These are phyloP conservation scores for Chaetomiaceae sp. DNA, from an alignment of 2,329 filamentous ascomycete genomes.

Conservation along the genomic window DNA sequence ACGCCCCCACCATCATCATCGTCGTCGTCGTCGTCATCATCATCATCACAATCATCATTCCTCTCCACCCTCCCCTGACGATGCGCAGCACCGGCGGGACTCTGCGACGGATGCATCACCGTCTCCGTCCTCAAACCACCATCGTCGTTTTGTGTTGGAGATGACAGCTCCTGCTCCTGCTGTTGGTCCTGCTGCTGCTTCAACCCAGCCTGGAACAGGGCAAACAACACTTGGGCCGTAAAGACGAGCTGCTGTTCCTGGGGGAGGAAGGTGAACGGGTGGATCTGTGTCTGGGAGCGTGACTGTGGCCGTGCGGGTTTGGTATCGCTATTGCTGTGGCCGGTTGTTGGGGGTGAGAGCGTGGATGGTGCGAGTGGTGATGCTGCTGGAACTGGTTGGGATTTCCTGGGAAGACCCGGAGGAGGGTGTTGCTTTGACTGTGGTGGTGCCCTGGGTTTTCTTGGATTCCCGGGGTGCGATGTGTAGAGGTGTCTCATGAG, in stretches of 20 bases:
- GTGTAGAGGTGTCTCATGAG: conserved; percentile 11
- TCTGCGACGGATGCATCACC: no score
- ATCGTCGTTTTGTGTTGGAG: no score
- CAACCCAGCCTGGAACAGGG: background rate
- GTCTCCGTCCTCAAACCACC: no score
- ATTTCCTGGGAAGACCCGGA: no score
- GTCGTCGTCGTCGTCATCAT: conserved; percentile 1
- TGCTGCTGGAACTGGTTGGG: no score
- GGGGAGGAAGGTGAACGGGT: conserved; percentile 2
- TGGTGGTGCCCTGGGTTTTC: background rate
- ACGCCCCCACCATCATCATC: background rate
- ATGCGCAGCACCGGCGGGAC: no score
- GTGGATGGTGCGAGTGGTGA: no score
- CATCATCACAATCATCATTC: conserved; percentile 2
- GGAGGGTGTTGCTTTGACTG: background rate
- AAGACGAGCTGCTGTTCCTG: background rate
- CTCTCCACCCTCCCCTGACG: no score
- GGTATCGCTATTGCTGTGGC: no score
- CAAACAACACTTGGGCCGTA: background rate
- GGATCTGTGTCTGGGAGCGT: no score
- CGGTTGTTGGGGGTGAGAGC: no score
- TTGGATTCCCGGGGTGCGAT: background rate
- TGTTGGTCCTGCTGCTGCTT: background rate
- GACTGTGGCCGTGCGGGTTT: no score
- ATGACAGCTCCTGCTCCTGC: background rate